phyloP scores from a whole-genome alignment of 257 asterid species.

The Petrea volubilis region DNA sequence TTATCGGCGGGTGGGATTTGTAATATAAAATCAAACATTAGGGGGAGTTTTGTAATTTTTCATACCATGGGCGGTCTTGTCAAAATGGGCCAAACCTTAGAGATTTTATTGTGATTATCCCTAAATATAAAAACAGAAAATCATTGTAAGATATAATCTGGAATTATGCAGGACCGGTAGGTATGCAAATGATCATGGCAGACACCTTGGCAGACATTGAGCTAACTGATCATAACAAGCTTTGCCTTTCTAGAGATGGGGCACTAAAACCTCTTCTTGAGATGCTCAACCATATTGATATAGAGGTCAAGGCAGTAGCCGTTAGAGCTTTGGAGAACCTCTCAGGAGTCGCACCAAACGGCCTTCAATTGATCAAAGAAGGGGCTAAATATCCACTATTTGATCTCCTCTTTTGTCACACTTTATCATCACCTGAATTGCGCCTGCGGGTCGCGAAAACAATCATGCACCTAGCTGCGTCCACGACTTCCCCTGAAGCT shows the following conservation, averaged over 20 bases:
- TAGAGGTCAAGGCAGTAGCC: conserved; percentile 32
- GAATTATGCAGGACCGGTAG: conserved; percentile 30
- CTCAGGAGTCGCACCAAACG: conserved; percentile 39
- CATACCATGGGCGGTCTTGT: too few species aligned
- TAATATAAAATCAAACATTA: too few species aligned
- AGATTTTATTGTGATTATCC: too few species aligned
- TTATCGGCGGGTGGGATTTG: too few species aligned
- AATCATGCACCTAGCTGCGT: conserved; percentile 39
- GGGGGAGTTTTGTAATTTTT: too few species aligned
- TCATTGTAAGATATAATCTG: background rate
- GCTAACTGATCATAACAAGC: conserved; percentile 48
- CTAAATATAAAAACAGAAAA: too few species aligned
- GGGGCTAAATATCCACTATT: conserved; percentile 44
- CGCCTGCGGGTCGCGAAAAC: conserved; percentile 43
- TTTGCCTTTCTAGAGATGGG: conserved; percentile 37
- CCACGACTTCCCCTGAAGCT: conserved; percentile 34
- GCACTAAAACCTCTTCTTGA: conserved; percentile 46
- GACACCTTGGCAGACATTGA: conserved; percentile 40
- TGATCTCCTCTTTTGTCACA: conserved; percentile 43
- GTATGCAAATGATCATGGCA: conserved; percentile 37
- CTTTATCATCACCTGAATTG: conserved; percentile 25
- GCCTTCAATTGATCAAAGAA: conserved; percentile 39
- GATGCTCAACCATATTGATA: conserved; percentile 31
- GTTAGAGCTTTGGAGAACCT: conserved; percentile 44
- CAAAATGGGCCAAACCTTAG: too few species aligned